These are phyloP conservation scores for Artomyces pyxidatus DNA, from an alignment of 768 basidiomycete genomes.

Conservation along the genomic window DNA sequence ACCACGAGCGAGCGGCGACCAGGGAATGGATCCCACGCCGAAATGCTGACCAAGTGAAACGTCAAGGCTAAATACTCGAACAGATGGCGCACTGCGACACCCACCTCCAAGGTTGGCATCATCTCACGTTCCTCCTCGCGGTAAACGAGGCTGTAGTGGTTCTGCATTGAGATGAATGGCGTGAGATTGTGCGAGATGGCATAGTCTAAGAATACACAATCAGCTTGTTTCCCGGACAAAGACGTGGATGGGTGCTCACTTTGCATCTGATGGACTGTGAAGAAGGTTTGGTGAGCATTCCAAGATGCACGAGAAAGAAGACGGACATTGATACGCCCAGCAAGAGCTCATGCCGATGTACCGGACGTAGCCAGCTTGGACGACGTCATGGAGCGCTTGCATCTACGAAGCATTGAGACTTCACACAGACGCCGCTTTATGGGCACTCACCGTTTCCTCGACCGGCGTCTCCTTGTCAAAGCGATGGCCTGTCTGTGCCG, in stretches of 20 bases:
- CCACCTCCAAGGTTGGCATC: background rate
- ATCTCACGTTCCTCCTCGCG: background rate
- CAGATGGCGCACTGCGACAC: background rate
- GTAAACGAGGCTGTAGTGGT: background rate
- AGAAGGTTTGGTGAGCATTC: background rate
- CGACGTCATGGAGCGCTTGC: background rate
- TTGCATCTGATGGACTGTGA: background rate
- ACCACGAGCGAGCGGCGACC: conserved; percentile 28
- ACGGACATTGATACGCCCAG: conserved; percentile 1
- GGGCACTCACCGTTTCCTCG: background rate
- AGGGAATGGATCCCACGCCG: conserved; percentile 34
- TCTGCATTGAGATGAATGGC: background rate
- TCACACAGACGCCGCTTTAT: background rate
- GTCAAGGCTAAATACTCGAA: background rate
- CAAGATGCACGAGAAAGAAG: background rate
- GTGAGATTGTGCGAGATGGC: background rate
- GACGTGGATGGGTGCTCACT: no score
- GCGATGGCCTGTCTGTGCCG: background rate
- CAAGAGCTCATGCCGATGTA: conserved; percentile 1
- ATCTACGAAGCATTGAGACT: background rate
- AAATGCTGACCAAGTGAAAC: conserved; percentile 11
- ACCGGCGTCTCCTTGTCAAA: background rate
- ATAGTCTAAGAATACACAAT: background rate
- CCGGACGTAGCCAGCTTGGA: background rate
- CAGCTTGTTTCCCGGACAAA: no score